A percentile compares a stretch with the other conserved stretches of the same genome.
These are phyloP conservation scores for Xerocomus potaroensis DNA, from an alignment of 768 basidiomycete species.

Conservation along the genomic window DNA sequence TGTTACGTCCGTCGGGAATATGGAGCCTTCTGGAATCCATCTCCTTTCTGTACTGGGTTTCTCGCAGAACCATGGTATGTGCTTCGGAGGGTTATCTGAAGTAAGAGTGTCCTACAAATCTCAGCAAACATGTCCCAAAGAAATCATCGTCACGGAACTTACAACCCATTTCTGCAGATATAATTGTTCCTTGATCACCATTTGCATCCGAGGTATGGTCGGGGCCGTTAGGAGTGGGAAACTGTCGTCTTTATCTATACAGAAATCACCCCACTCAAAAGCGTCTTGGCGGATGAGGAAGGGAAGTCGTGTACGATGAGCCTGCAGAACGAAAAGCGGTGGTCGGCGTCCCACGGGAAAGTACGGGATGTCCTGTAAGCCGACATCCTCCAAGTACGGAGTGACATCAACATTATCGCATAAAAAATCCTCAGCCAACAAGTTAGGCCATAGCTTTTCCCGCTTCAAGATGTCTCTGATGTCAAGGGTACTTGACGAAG, in stretches of 20 bases:
- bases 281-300: constrained; percentile 20
- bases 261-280: constrained; percentile 18
- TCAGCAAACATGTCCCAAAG: constrained; percentile 5
- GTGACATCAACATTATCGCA: constrained; percentile 12
- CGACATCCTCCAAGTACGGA: constrained; percentile 9
- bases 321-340: constrained; percentile 25
- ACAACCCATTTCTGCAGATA: constrained; percentile 35
- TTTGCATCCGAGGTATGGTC: constrained; percentile 34
- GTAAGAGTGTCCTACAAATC: constrained; percentile 18
- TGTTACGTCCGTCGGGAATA: constrained; percentile 22
- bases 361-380: constrained; percentile 24
- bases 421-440: constrained; percentile 22
- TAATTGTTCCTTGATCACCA: constrained; percentile 33
- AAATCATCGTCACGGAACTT: constrained; percentile 11
- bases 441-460: constrained; percentile 9
- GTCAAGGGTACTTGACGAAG: constrained; percentile 25
- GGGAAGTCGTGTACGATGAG: constrained; percentile 21
- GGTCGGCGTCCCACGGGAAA: constrained; percentile 29
- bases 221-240: constrained; percentile 26
- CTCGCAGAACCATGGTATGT: constrained; percentile 29
- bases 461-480: constrained; percentile 20
- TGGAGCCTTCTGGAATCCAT: constrained; percentile 31
- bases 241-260: constrained; percentile 14
- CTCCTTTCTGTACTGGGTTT: constrained; percentile 13
- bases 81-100: constrained; percentile 21